phyloP scores from a whole-genome alignment of 2,329 filamentous ascomycete genomes.

The Scleromitrula shiraiana region DNA sequence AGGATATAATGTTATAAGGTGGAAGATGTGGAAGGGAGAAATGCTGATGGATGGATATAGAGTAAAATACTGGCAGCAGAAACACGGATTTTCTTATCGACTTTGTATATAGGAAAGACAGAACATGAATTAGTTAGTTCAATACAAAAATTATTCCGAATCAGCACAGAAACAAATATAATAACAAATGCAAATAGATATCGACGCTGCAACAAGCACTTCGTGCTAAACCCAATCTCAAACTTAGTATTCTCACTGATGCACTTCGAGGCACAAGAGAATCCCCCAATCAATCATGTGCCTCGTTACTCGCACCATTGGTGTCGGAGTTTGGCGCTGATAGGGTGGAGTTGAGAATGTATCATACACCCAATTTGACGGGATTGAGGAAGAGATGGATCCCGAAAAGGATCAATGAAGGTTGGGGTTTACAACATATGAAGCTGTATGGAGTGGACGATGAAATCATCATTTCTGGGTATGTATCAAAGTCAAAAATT shows the following conservation, averaged over 20 bases:
- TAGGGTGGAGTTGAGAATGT: slow-evolving; percentile 91
- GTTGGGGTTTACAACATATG: slow-evolving; percentile 98
- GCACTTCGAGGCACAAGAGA: slow-evolving; percentile 86
- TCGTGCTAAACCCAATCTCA: slow-evolving; percentile 63
- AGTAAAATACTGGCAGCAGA: slow-evolving; percentile 75
- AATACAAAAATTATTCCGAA: not conserved
- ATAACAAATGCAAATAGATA: slow-evolving; percentile 43
- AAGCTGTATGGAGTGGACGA: slow-evolving; percentile 96
- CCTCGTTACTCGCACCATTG: slow-evolving; percentile 79
- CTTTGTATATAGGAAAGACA: slow-evolving; percentile 89
- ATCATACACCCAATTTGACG: slow-evolving; percentile 92
- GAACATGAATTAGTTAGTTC: slow-evolving; percentile 69
- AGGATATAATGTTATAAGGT: slow-evolving; percentile 17
- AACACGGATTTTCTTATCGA: slow-evolving; percentile 82
- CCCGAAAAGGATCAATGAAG: slow-evolving; percentile 89
- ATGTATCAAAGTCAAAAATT: too few relatives aligned
- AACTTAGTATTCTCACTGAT: slow-evolving; percentile 85
- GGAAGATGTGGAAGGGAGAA: not conserved
- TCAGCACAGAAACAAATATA: not conserved
- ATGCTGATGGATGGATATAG: slow-evolving; percentile 37
- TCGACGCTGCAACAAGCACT: slow-evolving; percentile 69
- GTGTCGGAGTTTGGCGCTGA: slow-evolving; percentile 74
- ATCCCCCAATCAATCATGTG: slow-evolving; percentile 75
- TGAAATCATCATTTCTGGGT: slow-evolving; percentile 89
- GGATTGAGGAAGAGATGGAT: slow-evolving; percentile 77